Conservation (phyloP, 768 basidiomycete genomes). For the Tricholoma sp. region DNA sequence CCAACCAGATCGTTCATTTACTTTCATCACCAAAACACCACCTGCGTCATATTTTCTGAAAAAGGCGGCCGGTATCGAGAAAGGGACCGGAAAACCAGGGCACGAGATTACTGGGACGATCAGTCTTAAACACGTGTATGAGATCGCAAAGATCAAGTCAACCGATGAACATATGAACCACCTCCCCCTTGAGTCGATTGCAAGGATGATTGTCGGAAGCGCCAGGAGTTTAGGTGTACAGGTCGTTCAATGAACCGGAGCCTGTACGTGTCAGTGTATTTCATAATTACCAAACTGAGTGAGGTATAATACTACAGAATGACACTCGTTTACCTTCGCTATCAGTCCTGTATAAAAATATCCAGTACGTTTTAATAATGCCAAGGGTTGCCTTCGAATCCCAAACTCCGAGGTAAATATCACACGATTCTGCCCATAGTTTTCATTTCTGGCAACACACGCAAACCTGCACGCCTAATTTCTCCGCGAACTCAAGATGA, state of each 20-base stretch:
- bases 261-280: slow-evolving; percentile 14
- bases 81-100: slow-evolving; percentile 81
- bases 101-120: slow-evolving; percentile 77
- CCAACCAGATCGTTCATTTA: slow-evolving; percentile 92
- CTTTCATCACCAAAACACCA: slow-evolving; percentile 89
- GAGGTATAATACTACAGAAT: slow-evolving; percentile 6
- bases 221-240: slow-evolving; percentile 86
- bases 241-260: slow-evolving; percentile 68
- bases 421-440: slow-evolving; percentile 2
- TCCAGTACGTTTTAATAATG: slow-evolving; percentile 12
- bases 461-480: background rate
- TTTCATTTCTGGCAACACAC: slow-evolving; percentile 4
- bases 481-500: slow-evolving; percentile 5
- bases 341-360: slow-evolving; percentile 16
- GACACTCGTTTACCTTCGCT: slow-evolving; percentile 2
- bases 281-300: slow-evolving; percentile 6
- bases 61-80: slow-evolving; percentile 84
- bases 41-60: slow-evolving; percentile 89
- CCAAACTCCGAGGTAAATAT: slow-evolving; percentile 9
- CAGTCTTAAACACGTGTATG: slow-evolving; percentile 95
- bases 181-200: slow-evolving; percentile 81
- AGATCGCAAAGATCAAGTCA: slow-evolving; percentile 96
- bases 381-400: slow-evolving; percentile 7
- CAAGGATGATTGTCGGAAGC: slow-evolving; percentile 83
- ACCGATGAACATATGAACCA: slow-evolving; percentile 87